These are phyloP conservation scores for Tolypocladium paradoxum DNA, from an alignment of 2,329 filamentous ascomycete species.

Conservation along the genomic window DNA sequence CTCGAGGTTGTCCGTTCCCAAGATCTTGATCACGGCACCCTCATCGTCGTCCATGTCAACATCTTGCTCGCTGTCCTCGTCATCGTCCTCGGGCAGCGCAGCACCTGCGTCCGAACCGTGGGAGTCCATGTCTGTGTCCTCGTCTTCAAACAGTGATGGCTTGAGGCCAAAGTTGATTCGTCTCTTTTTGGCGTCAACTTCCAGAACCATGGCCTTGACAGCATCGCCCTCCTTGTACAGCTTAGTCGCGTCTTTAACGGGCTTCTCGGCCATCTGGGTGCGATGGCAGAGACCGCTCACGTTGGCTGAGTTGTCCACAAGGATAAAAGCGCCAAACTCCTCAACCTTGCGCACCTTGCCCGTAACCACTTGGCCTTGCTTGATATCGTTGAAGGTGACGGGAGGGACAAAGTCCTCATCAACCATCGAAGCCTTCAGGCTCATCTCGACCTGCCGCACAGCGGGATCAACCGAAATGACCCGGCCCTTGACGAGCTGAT, in stretches of 20 bases:
- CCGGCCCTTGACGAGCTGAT: constrained; percentile 84
- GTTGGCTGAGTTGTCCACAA: constrained; percentile 76
- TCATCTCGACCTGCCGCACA: constrained; percentile 69
- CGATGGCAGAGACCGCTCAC: constrained; percentile 90
- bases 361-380: constrained; percentile 70
- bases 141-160: constrained; percentile 74
- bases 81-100: constrained; percentile 33
- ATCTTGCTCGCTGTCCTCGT: constrained; percentile 38
- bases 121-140: constrained; percentile 39
- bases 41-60: constrained; percentile 37
- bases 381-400: constrained; percentile 65
- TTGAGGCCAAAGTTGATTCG: constrained; percentile 86
- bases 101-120: constrained; percentile 34
- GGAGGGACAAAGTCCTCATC: constrained; percentile 68
- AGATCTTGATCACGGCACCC: constrained; percentile 28
- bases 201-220: constrained; percentile 86
- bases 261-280: constrained; percentile 79
- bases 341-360: constrained; percentile 90
- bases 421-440: constrained; percentile 73
- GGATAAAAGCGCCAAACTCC: constrained; percentile 89
- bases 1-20: constrained; percentile 34
- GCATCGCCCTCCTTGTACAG: constrained; percentile 81
- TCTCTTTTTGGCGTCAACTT: constrained; percentile 62
- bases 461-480: constrained; percentile 60
- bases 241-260: constrained; percentile 74